A percentile compares a stretch with the other conserved stretches of the same genome.
Conservation (phyloP, 176 grass and related monocot genomes). For the Tuctoria greenei region DNA sequence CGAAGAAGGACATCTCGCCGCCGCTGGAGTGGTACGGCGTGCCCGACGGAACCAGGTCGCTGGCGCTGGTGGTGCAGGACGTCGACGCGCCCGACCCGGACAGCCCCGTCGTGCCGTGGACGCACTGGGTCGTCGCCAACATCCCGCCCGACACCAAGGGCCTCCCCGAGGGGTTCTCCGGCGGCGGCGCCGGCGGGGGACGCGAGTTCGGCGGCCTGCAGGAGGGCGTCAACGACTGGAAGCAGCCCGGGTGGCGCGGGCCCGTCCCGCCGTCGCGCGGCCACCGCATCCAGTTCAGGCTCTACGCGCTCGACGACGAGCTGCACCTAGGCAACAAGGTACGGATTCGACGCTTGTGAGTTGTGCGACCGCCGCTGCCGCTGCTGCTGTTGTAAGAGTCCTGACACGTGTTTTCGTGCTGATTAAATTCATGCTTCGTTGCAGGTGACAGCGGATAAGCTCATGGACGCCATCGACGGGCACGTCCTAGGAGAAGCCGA, state of each 20-base stretch:
- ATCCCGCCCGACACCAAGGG: conserved; percentile 57
- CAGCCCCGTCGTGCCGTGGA: conserved; percentile 63
- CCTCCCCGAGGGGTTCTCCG: conserved; percentile 76
- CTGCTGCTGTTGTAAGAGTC: neutral
- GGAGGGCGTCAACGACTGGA: conserved; percentile 91
- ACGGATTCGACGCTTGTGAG: neutral
- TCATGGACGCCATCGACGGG: conserved; percentile 63
- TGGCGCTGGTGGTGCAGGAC: conserved; percentile 82
- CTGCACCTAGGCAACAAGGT: conserved; percentile 75
- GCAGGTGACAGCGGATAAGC: conserved; percentile 76
- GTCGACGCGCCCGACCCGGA: conserved; percentile 47
- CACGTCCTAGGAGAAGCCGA: conserved; percentile 73
- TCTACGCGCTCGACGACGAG: conserved; percentile 79
- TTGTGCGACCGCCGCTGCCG: no score
- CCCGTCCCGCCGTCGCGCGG: conserved; percentile 48
- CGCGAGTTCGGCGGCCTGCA: conserved; percentile 41
- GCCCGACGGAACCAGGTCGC: conserved; percentile 57
- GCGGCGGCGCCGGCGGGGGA: neutral
- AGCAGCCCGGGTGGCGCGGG: conserved; percentile 74
- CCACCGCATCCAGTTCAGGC: conserved; percentile 71
- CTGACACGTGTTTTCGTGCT: no score
- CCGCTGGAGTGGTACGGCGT: conserved; percentile 95
- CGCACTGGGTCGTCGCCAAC: conserved; percentile 90
- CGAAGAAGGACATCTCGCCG: conserved; percentile 77
- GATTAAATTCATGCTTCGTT: neutral